phyloP scores from a whole-genome alignment of 2,329 filamentous ascomycete species.

The Arthrocladium fulminans region DNA sequence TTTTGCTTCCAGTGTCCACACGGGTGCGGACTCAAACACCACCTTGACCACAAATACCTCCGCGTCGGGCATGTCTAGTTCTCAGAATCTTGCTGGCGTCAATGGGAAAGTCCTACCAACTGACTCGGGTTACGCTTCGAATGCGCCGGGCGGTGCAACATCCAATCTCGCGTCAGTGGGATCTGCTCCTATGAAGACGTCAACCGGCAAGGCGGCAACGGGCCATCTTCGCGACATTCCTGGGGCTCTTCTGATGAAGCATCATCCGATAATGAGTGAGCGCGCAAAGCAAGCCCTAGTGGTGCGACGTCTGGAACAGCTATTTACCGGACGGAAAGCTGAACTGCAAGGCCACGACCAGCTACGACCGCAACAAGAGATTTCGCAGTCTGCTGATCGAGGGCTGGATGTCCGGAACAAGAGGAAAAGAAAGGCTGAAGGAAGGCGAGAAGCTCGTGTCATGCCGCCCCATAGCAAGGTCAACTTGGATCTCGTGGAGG shows the following conservation, averaged over 20 bases:
- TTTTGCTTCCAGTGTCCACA: conserved; percentile 40
- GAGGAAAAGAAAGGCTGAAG: conserved; percentile 24
- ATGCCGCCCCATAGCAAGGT: conserved; percentile 26
- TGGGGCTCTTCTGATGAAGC: conserved; percentile 55
- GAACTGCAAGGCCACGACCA: conserved; percentile 38
- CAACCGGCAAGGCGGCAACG: conserved; percentile 52
- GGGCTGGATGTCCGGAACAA: conserved; percentile 23
- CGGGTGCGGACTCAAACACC: conserved; percentile 10
- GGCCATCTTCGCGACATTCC: conserved; percentile 66
- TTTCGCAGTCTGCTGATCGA: conserved; percentile 45
- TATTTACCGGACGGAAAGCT: conserved; percentile 64
- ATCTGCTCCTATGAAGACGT: conserved; percentile 14
- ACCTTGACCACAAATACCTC: conserved; percentile 9
- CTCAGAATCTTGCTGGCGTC: background rate
- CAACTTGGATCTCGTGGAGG: conserved; percentile 12
- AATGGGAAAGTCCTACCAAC: conserved; percentile 7
- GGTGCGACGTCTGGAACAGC: conserved; percentile 65
- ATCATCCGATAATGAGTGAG: conserved; percentile 53
- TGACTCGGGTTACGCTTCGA: conserved; percentile 34
- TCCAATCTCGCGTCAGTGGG: background rate
- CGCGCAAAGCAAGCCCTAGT: conserved; percentile 68
- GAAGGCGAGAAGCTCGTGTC: conserved; percentile 36
- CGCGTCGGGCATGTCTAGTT: background rate
- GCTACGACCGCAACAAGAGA: conserved; percentile 48
- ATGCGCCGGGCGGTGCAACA: conserved; percentile 13